Base-by-base conservation (phyloP, 768 basidiomycete species). In the Astraeus odoratus region DNA sequence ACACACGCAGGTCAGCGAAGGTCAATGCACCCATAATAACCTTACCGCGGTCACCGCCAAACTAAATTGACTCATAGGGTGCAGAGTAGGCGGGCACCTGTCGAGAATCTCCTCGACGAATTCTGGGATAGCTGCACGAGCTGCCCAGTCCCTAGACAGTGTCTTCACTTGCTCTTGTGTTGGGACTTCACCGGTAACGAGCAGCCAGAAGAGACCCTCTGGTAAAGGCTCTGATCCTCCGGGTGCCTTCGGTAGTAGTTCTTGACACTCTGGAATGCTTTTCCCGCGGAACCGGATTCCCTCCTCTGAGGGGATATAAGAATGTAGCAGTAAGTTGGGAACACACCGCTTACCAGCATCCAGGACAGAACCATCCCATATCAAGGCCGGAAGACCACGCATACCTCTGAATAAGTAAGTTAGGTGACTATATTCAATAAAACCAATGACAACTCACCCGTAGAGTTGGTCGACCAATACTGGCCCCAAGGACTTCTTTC, bases 41-140 rank as follows among this genome's bases (percentile, higher is more conserved):
- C 78, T 35, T 61, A 87, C 86, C 24, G 95, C 93, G 53, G 94
- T 97, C 55, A 95, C 90, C 48, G 94, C 94, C 61, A 96, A 72
- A 63, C 86, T 86, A 72, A 98, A 96, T 70, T 98, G 95, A 67
- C 87, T 92, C 95, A 98, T 98, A 52, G 95, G 95, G 67, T 98
- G 95, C 36, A 98, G 78, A 13, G 92, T 94, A 41, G 86, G 83
- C 16, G 88, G 88, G 68, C 88, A 91, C 65, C 92, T 70, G 72
- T 98, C 95, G 42, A 98, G 78, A 56, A 96, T 78, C 59, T 96
- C 93, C 67, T 97, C 93, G n/a, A 98, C 86, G 56, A 95, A 94
- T 49, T 86, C 83, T 36, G 94, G 93, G 51, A 98, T 80, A 37
- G 83, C 77, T 31, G 91, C 82, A 52, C 94, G 86, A 34, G 90